Evolutionary conservation across 768 basidiomycete genomes (phyloP).

Genomic region (Kwoniella europaea): DNA sequence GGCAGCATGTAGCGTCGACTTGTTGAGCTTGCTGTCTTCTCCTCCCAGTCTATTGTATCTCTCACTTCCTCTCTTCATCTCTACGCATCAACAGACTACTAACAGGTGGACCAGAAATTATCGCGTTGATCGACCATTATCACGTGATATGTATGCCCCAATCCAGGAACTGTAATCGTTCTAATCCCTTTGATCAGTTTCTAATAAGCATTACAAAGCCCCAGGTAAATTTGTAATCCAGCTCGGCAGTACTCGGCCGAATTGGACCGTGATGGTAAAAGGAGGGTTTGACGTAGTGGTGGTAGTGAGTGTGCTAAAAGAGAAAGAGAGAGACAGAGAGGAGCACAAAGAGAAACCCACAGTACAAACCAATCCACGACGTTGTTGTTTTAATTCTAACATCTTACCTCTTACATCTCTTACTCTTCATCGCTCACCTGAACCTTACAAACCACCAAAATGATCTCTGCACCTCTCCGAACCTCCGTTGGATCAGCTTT

Average conservation of each 20-base stretch:
- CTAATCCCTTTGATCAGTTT: background rate
- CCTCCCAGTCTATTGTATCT: background rate
- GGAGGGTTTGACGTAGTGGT: background rate
- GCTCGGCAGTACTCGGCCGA: slow-evolving; percentile 30
- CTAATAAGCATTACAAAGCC: slow-evolving; percentile 6
- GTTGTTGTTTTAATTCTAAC: background rate
- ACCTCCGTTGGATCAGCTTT: slow-evolving; percentile 28
- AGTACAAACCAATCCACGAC: background rate
- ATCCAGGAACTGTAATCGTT: background rate
- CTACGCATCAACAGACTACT: background rate
- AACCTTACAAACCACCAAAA: slow-evolving; percentile 16
- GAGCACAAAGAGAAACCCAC: slow-evolving; percentile 6
- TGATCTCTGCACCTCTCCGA: slow-evolving; percentile 39
- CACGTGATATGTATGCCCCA: background rate
- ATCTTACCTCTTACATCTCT: background rate
- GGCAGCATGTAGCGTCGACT: too few species aligned
- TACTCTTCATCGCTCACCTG: background rate
- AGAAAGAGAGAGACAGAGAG: background rate
- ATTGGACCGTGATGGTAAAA: slow-evolving; percentile 5
- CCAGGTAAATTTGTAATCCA: background rate
- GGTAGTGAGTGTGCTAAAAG: too few species aligned
- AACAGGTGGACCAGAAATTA: slow-evolving; percentile 24
- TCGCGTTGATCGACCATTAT: background rate
- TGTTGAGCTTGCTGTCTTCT: background rate
- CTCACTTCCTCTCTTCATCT: background rate